Base-by-base conservation (phyloP, 495 filamentous ascomycete genomes). In the Amphirosellinia nigrospora region DNA sequence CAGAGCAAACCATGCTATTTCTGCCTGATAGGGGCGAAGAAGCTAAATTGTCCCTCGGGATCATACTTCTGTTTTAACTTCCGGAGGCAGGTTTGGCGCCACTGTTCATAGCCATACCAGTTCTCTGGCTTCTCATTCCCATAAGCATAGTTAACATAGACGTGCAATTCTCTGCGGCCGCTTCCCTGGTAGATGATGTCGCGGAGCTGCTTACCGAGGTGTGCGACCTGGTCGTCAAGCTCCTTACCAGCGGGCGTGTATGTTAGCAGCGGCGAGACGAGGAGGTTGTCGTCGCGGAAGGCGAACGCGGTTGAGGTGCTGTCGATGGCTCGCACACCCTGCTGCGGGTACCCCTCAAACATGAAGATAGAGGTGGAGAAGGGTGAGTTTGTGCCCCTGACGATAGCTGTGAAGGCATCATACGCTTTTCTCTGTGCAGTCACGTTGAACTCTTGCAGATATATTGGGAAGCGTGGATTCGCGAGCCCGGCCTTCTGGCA, bases 391-490 rank as follows among this genome's bases (percentile, higher is more conserved):
- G 50, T 21, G 21, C 39, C 60, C 1, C 61, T 45, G 39, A 61
- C 55, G 4, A 56, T 70, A 34, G 72, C 53, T 4, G 75, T 75
- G 74, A 82, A 87, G 53, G 78, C n/a, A 23, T 82, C 74, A 63
- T 81, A 87, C 11, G 77, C 79, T 60, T 74, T 64, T 65, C 70
- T 72, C 70, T 84, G 80, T 13, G 85, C 85, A 1, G 79, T 64
- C 36, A 79, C 60, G 71, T 88, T 82, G 79, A 84, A 86, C 3
- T 66, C 28, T 55, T 78, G 59, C 32, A 87, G 70, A 48, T 85
- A 83, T 62, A 85, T 80, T 46, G 86, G 86, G 77, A 86, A 88
- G 38, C 83, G 82, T 6, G 81, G 81, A 78, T 86, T 86, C 68
- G 78, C 78, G 55, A 77, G 61, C 9, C 82, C 85, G 30, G 70